These are phyloP conservation scores for Exophiala alcalophila DNA, from an alignment of 2,329 filamentous ascomycete genomes.

Conservation along the genomic window DNA sequence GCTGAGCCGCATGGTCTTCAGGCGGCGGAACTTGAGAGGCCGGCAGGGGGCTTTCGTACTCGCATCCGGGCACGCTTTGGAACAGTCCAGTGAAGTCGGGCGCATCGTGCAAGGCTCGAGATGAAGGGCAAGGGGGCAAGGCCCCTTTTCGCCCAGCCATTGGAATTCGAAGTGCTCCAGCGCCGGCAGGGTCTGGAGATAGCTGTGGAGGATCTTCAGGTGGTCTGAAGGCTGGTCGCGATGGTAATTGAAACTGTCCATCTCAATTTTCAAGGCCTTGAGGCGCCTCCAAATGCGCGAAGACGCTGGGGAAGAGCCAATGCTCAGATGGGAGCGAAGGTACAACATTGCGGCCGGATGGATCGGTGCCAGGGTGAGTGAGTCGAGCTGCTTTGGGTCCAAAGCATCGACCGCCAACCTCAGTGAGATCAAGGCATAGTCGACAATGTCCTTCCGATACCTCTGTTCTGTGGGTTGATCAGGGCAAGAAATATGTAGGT, in stretches of 20 bases:
- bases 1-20: conserved; percentile 67
- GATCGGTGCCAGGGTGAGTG: conserved; percentile 69
- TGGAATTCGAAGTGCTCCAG: conserved; percentile 72
- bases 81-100: conserved; percentile 36
- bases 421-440: conserved; percentile 84
- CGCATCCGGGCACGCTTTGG: conserved; percentile 35
- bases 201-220: conserved; percentile 76
- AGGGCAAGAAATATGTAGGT: conserved; percentile 74
- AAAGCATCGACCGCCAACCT: conserved; percentile 78
- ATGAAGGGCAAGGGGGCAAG: conserved; percentile 68
- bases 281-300: conserved; percentile 75
- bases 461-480: conserved; percentile 66
- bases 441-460: conserved; percentile 73
- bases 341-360: conserved; percentile 75
- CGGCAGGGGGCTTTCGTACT: conserved; percentile 46
- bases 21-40: conserved; percentile 63
- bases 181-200: conserved; percentile 65
- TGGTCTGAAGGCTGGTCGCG: conserved; percentile 64
- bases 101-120: conserved; percentile 66
- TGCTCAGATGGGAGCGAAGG: conserved; percentile 69
- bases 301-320: conserved; percentile 71
- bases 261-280: conserved; percentile 66
- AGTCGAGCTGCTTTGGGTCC: conserved; percentile 62
- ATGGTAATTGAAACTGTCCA: conserved; percentile 67
- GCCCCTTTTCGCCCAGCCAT: conserved; percentile 71